Base-by-base conservation (phyloP, 78 protist genomes). In the Tieghemostelium lacteum region DNA sequence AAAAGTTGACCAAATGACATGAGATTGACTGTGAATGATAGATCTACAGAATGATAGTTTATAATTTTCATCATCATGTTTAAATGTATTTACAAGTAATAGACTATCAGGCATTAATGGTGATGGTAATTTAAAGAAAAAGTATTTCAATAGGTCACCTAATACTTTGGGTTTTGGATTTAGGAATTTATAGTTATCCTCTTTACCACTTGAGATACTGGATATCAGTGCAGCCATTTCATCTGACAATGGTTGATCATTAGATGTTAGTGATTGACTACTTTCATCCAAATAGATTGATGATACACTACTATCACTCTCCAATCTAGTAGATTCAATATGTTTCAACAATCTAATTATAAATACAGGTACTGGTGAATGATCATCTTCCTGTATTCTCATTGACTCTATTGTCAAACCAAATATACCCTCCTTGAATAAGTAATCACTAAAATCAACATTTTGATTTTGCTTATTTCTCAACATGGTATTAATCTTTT, bases 131-230 rank as follows among this genome's bases (percentile, higher is more conserved):
- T 40, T n/a, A 39, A 31, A 36, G 26, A 83, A 60, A 31, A 83
- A 83, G 39, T 69, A 72, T 36, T 36, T 60, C 39, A 83, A 36
- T 10, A 83, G 31, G 12, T 70, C 73, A 60, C 76, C 78, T 33
- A 83, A 22, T 14, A 60, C 22, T 22, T 31, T 42, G 6, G 75
- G 63, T n/a, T 45, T 24, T 1, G 55, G 10, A 10, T 29, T 42
- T 2, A 78, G 19, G 14, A 66, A 28, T 58, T 58, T 83, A 33
- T 70, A 83, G 14, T 34, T 60, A 60, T 83, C 91, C 8, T 83
- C 91, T 42, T 83, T 83, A 12, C 91, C 91, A 26, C 80, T 58
- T 40, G 58, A 69, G 2, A 73, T 73, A 10, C n/a, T 45, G 52
- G 52, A 10, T 14, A 45, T 45, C 6, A 45, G 6, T 6, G n/a